phyloP scores from a whole-genome alignment of 1,139 yeast species.

The Debaryomycetaceae sp. region DNA sequence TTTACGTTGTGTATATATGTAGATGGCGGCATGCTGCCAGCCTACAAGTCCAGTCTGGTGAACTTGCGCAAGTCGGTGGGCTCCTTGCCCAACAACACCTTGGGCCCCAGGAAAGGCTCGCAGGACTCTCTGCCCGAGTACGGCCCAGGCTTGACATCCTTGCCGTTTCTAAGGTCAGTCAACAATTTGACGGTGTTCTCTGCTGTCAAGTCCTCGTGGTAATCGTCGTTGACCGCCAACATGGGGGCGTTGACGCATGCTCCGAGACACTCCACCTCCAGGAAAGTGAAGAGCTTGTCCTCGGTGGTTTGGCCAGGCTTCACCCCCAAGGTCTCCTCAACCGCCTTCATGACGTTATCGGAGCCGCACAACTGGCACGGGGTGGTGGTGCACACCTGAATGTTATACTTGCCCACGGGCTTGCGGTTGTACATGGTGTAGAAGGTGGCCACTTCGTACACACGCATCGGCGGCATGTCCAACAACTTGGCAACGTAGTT shows the following conservation, averaged over 20 bases:
- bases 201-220: conserved; percentile 75
- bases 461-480: conserved; percentile 95
- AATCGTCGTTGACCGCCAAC: conserved; percentile 82
- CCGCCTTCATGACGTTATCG: conserved; percentile 71
- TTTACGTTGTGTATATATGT: too few species aligned
- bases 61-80: conserved; percentile 64
- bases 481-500: conserved; percentile 83
- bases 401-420: conserved; percentile 82
- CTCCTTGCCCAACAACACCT: conserved; percentile 55
- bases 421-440: conserved; percentile 88
- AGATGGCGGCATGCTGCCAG: too few species aligned
- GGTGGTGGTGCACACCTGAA: conserved; percentile 87
- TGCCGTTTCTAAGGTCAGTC: conserved; percentile 62
- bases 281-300: conserved; percentile 74
- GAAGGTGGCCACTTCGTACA: conserved; percentile 88
- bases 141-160: conserved; percentile 62
- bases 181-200: conserved; percentile 60
- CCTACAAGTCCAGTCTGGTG: conserved; percentile 31
- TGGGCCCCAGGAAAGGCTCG: conserved; percentile 74
- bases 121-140: conserved; percentile 65
- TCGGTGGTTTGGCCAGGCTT: conserved; percentile 77
- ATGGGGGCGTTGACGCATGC: conserved; percentile 93
- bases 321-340: conserved; percentile 56
- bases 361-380: conserved; percentile 87
- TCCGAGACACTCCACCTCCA: conserved; percentile 89